phyloP scores from a whole-genome alignment of 2,329 filamentous ascomycete species.

The Neofusicoccum ribis region DNA sequence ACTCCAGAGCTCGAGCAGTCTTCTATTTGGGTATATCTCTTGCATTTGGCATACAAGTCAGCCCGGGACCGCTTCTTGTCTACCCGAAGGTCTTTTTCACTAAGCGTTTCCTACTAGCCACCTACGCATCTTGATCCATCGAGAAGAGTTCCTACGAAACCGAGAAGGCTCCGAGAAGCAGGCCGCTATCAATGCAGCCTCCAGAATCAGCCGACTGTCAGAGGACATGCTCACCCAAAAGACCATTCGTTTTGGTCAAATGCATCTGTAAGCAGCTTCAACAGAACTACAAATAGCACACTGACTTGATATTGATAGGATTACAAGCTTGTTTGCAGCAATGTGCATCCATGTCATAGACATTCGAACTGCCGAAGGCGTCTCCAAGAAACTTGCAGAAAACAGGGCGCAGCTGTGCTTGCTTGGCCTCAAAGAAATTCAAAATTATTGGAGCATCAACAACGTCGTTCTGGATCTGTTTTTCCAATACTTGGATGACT shows the following conservation, averaged over 20 bases:
- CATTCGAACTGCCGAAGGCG: conserved; percentile 39
- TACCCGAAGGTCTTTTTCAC: conserved; percentile 40
- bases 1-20: neutral
- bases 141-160: conserved; percentile 45
- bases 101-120: conserved; percentile 44
- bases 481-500: conserved; percentile 49
- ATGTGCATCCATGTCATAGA: conserved; percentile 52
- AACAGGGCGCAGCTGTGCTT: conserved; percentile 52
- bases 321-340: conserved; percentile 51
- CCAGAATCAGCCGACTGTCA: conserved; percentile 48
- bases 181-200: conserved; percentile 48
- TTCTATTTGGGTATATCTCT: neutral
- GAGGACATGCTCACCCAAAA: conserved; percentile 50
- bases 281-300: neutral
- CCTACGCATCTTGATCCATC: conserved; percentile 48
- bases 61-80: conserved; percentile 28
- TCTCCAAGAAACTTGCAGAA: conserved; percentile 47
- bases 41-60: conserved; percentile 5
- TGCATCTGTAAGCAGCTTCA: conserved; percentile 36
- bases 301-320: conserved; percentile 27
- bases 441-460: conserved; percentile 52
- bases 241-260: conserved; percentile 46
- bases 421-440: conserved; percentile 49
- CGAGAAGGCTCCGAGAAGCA: conserved; percentile 36
- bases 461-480: conserved; percentile 53